Evolutionary conservation across 768 basidiomycete genomes (phyloP).

Genomic region (Russula dissimulans): DNA sequence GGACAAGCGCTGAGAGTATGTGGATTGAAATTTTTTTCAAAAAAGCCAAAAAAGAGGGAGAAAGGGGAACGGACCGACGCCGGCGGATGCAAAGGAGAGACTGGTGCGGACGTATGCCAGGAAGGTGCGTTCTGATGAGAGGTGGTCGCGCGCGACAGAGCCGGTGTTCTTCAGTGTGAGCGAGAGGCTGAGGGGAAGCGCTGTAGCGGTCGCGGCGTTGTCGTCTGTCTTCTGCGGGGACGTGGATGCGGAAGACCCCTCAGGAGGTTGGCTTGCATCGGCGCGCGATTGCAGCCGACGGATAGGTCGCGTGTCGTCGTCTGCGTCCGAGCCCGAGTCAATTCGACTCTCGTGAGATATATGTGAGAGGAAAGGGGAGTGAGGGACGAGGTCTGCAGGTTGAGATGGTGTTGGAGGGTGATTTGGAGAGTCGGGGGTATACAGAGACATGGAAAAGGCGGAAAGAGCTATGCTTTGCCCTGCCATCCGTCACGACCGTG

Average conservation of each 20-base stretch:
- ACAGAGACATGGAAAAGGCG: too few species aligned
- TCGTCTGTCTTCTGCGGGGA: not conserved
- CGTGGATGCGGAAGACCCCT: not conserved
- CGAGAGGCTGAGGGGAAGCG: conserved; percentile 5
- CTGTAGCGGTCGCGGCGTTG: not conserved
- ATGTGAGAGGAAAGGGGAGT: not conserved
- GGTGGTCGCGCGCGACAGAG: conserved; percentile 43
- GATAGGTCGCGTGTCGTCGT: not conserved
- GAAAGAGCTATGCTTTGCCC: too few species aligned
- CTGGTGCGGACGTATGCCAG: conserved; percentile 45
- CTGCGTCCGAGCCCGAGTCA: not conserved
- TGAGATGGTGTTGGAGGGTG: too few species aligned
- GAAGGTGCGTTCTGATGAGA: conserved; percentile 43
- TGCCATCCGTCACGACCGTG: too few species aligned
- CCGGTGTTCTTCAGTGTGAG: conserved; percentile 38
- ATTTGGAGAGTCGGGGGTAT: too few species aligned
- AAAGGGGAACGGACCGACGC: conserved; percentile 33
- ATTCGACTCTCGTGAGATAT: not conserved
- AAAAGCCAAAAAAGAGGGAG: not conserved
- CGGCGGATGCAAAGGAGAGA: conserved; percentile 39
- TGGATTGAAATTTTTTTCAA: not conserved
- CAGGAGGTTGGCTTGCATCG: not conserved
- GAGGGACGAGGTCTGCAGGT: not conserved
- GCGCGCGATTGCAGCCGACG: not conserved
- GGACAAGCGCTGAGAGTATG: conserved; percentile 32